Percentiles rank a stretch among this genome's conserved stretches.
Conservation (phyloP, 768 basidiomycete species). For the Russula dissimulans region DNA sequence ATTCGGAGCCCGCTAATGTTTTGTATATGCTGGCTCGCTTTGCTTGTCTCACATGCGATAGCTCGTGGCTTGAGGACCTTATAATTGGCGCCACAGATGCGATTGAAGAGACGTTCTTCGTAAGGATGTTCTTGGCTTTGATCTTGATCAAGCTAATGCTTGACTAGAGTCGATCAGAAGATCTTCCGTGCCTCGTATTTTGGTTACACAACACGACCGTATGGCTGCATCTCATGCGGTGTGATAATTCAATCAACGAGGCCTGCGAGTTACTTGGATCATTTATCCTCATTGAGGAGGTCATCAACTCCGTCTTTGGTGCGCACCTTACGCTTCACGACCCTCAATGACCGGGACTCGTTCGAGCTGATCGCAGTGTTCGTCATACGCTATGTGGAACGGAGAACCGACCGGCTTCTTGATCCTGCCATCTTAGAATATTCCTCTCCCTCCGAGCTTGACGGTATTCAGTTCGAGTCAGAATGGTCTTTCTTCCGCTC, state of each 20-base stretch:
- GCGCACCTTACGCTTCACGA: constrained; percentile 17
- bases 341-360: not conserved
- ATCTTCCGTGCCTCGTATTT: constrained; percentile 79
- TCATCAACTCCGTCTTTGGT: constrained; percentile 94
- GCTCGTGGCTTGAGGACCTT: constrained; percentile 87
- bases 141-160: constrained; percentile 8
- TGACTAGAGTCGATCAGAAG: constrained; percentile 70
- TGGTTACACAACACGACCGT: constrained; percentile 91
- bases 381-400: constrained; percentile 87
- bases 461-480: constrained; percentile 84
- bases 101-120: constrained; percentile 89
- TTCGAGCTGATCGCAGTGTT: constrained; percentile 51
- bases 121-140: constrained; percentile 35
- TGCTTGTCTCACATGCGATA: constrained; percentile 85
- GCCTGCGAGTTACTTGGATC: constrained; percentile 79
- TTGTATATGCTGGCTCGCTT: constrained; percentile 88
- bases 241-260: constrained; percentile 67
- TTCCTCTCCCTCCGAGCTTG: constrained; percentile 66
- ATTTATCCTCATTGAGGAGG: constrained; percentile 81
- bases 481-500: constrained; percentile 90
- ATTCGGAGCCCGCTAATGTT: constrained; percentile 83
- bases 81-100: constrained; percentile 84
- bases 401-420: constrained; percentile 77
- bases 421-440: constrained; percentile 79
- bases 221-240: constrained; percentile 86